phyloP scores from a whole-genome alignment of 352 stramenopile species.

The Phytopythium ostracodes region DNA sequence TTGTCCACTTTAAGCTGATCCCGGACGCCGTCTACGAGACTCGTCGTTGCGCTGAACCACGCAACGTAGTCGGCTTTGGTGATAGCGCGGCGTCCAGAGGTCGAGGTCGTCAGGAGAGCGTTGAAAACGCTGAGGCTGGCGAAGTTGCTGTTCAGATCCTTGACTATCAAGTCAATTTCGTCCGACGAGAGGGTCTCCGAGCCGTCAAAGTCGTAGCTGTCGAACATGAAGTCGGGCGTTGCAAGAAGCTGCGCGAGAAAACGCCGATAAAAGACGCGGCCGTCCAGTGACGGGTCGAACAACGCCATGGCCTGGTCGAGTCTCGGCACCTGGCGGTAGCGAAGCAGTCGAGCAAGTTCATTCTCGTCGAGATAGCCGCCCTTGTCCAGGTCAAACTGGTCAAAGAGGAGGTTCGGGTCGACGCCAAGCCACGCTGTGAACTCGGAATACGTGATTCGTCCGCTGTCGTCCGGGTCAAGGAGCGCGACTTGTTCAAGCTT shows the following conservation, averaged over 20 bases:
- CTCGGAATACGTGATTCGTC: constrained; percentile 59
- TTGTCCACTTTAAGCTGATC: constrained; percentile 90
- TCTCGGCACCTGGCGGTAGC: constrained; percentile 65
- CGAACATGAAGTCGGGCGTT: constrained; percentile 61
- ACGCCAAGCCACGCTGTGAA: constrained; percentile 68
- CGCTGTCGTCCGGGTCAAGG: constrained; percentile 51
- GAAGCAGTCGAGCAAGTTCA: constrained; percentile 60
- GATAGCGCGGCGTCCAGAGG: constrained; percentile 32
- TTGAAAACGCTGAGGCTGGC: constrained; percentile 31
- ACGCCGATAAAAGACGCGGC: constrained; percentile 72
- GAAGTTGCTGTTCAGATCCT: constrained; percentile 54
- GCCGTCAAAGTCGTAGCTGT: constrained; percentile 68
- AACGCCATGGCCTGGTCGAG: constrained; percentile 63
- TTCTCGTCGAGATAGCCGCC: constrained; percentile 82
- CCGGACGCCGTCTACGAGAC: constrained; percentile 43
- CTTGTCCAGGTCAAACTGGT: constrained; percentile 83
- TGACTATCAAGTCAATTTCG: constrained; percentile 65
- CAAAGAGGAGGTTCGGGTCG: constrained; percentile 78
- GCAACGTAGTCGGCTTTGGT: constrained; percentile 39
- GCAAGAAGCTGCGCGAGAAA: constrained; percentile 37
- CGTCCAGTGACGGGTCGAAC: constrained; percentile 80
- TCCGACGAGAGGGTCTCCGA: constrained; percentile 47
- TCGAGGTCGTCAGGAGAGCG: constrained; percentile 23
- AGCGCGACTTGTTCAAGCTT: constrained; percentile 44
- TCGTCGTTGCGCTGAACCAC: constrained; percentile 64